phyloP scores from a whole-genome alignment of 1,139 yeast species.

The Kodamaea anthophila region DNA sequence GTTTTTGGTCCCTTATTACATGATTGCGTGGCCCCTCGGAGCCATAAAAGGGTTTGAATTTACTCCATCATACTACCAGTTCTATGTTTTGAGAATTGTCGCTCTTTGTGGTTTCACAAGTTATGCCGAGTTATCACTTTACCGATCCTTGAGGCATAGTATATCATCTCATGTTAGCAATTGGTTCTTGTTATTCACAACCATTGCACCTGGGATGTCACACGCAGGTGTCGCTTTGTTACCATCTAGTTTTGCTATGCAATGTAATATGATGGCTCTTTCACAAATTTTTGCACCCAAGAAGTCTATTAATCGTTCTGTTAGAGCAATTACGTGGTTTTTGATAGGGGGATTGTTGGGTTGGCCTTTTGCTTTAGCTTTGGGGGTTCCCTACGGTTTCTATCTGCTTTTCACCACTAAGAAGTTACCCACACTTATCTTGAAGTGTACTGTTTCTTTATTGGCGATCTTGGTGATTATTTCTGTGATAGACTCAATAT shows the following conservation, averaged over 20 bases:
- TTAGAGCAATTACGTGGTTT: conserved; percentile 42
- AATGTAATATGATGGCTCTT: conserved; percentile 52
- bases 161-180: conserved; percentile 36
- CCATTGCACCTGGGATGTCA: conserved; percentile 59
- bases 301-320: conserved; percentile 11
- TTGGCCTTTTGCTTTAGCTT: conserved; percentile 81
- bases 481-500: conserved; percentile 53
- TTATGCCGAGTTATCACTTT: conserved; percentile 47
- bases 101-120: conserved; percentile 50
- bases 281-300: conserved; percentile 25
- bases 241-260: conserved; percentile 86
- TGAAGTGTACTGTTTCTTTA: conserved; percentile 15
- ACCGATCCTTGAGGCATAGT: conserved; percentile 34
- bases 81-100: conserved; percentile 51
- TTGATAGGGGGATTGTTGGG: conserved; percentile 73
- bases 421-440: conserved; percentile 11
- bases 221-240: conserved; percentile 82
- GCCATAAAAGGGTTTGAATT: conserved; percentile 16
- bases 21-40: conserved; percentile 34
- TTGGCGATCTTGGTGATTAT: conserved; percentile 26
- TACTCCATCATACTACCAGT: conserved; percentile 18
- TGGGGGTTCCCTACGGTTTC: conserved; percentile 55
- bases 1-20: conserved; percentile 52
- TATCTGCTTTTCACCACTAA: conserved; percentile 17
- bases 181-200: conserved; percentile 52